Conservation (phyloP, 129 eudicot species). For the Ambrosia artemisiifolia region DNA sequence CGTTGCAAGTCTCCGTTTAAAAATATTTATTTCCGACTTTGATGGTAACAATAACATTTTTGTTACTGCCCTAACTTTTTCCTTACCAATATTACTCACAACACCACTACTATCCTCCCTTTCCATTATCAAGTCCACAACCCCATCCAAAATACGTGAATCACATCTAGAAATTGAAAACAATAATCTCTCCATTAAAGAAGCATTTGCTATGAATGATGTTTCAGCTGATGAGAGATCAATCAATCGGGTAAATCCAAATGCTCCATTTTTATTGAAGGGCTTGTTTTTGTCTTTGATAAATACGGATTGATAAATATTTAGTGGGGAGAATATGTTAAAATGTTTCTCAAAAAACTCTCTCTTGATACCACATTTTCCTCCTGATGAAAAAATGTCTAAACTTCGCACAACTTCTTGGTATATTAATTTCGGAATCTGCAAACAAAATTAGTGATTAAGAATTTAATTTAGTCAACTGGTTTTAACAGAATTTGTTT, state of each 20-base stretch:
- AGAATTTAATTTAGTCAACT: not conserved
- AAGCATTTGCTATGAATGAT: conserved; percentile 59
- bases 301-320: conserved; percentile 55
- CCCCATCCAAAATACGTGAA: conserved; percentile 40
- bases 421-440: conserved; percentile 85
- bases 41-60: conserved; percentile 83
- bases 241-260: conserved; percentile 74
- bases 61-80: conserved; percentile 72
- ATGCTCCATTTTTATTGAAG: conserved; percentile 46
- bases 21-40: conserved; percentile 43
- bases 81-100: conserved; percentile 42
- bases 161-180: conserved; percentile 56
- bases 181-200: conserved; percentile 78
- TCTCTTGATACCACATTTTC: conserved; percentile 37
- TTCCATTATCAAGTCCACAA: conserved; percentile 54
- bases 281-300: conserved; percentile 28
- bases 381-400: conserved; percentile 34
- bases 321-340: conserved; percentile 69
- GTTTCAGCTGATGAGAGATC: conserved; percentile 82
- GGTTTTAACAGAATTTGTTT: not conserved
- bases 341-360: conserved; percentile 53
- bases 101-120: conserved; percentile 42
- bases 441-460: conserved; percentile 14
- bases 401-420: conserved; percentile 51
- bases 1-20: conserved; percentile 53